Base-by-base conservation (phyloP, 2,329 filamentous ascomycete genomes). In the Akanthomyces muscarius region DNA sequence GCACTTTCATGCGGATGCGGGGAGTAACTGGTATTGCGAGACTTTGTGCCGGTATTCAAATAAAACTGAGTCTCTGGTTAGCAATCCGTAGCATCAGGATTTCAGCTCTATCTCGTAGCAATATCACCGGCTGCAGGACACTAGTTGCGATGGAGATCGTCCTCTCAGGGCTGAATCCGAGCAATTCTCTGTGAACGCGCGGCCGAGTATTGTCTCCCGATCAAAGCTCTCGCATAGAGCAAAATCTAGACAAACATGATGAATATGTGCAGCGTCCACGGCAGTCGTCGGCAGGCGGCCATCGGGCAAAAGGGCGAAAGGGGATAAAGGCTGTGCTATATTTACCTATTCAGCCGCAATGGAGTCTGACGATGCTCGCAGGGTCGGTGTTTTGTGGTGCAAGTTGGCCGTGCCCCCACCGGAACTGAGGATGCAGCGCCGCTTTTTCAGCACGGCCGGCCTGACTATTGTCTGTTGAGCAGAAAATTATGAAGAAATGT, bases 331-430 rank as follows among this genome's bases (percentile, higher is more conserved):
- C 10, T 61, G 52, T 21, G 53, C 45, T 6, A 38, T 59, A 28
- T 65, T 54, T n/a, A 53, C 38, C 38, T 2, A 11, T 41, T 44
- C 44, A n/a, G 30, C 59, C 63, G 25, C 54, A 14, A 25, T 33
- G 52, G 55, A 16, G 47, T 36, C 50, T 50, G 58, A 44, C 16
- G 36, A 53, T 42, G n/a, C 45, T 30, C 28, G 48, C 14, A 30
- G 21, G 21, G 53, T 21, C 18, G 28, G 16, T 11, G 2, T 8
- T 30, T 10, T 33, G 30, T 7, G 16, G 2, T 14, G 28, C 16
- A 36, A 21, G 11, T 23, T 38, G n/a, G 8, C n/a, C 50, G 6
- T 18, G 38, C n/a, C 50, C 50, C 36, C 38, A 33, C 38, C 21
- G 5, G 18, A 16, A 21, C 10, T n/a, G 21, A 30, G 30, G 28